These are phyloP conservation scores for Pyrenophora graminea DNA, from an alignment of 2,329 filamentous ascomycete genomes.

Conservation along the genomic window DNA sequence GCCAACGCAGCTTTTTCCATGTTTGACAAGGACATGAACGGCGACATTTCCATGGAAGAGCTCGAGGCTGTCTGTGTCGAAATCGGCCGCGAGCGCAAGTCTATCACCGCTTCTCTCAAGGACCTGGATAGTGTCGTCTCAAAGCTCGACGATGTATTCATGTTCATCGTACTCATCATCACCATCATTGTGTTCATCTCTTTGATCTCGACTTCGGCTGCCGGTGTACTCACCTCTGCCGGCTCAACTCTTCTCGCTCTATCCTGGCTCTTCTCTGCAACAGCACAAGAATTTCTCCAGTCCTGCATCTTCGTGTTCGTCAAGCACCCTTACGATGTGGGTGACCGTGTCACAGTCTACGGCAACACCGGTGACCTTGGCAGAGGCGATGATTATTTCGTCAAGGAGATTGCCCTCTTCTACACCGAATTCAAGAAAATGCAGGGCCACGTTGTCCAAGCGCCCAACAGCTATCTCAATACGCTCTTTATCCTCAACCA, in stretches of 20 bases:
- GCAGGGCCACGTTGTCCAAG: constrained; percentile 94
- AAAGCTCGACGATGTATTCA: constrained; percentile 85
- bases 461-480: constrained; percentile 92
- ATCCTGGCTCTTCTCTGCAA: constrained; percentile 90
- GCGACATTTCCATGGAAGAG: constrained; percentile 94
- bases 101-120: constrained; percentile 91
- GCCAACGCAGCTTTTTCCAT: constrained; percentile 86
- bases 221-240: constrained; percentile 84
- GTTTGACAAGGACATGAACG: constrained; percentile 96
- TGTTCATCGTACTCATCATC: constrained; percentile 82
- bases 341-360: constrained; percentile 89
- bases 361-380: constrained; percentile 81
- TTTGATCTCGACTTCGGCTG: constrained; percentile 86
- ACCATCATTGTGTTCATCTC: constrained; percentile 85
- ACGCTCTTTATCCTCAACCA: constrained; percentile 94
- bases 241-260: constrained; percentile 86
- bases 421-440: constrained; percentile 99
- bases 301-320: constrained; percentile 95
- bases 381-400: constrained; percentile 90
- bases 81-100: constrained; percentile 91
- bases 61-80: constrained; percentile 92
- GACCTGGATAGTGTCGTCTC: constrained; percentile 91
- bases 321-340: constrained; percentile 96
- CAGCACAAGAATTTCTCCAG: constrained; percentile 91
- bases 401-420: constrained; percentile 88